phyloP scores from a whole-genome alignment of 331 rosid species.

The Acacia concinna region DNA sequence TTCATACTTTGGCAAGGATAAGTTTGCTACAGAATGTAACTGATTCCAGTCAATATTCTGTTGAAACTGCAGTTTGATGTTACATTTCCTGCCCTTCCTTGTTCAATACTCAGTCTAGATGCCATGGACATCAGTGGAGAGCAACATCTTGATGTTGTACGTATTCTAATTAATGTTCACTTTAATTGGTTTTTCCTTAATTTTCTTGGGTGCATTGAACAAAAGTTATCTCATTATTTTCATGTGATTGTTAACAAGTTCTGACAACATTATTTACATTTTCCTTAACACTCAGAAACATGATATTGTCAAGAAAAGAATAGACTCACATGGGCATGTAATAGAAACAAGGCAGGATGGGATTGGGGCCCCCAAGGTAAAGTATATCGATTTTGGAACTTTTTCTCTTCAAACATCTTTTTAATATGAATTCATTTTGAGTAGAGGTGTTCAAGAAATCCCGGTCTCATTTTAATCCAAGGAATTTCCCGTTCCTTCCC shows the following conservation, averaged over 20 bases:
- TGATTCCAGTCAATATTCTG: neutral
- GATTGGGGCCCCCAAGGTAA: constrained; percentile 74
- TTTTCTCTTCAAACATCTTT: neutral
- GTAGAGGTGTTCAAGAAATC: too few relatives aligned
- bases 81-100: constrained; percentile 90
- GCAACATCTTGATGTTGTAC: constrained; percentile 63
- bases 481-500: too few relatives aligned
- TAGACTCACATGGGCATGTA: constrained; percentile 66
- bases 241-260: neutral
- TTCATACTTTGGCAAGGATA: neutral
- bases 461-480: too few relatives aligned
- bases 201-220: neutral
- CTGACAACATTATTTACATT: neutral
- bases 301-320: constrained; percentile 68
- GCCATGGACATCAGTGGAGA: constrained; percentile 99
- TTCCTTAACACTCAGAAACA: constrained; percentile 48
- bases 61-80: constrained; percentile 61
- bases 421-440: neutral
- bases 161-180: neutral
- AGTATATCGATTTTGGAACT: neutral
- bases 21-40: neutral
- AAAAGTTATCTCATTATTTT: neutral
- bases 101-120: constrained; percentile 91
- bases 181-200: neutral
- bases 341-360: constrained; percentile 68